Evolutionary conservation across 176 grass and related monocot species (phyloP), one percentile per base, ranked within the genome.

Genomic region (Bothriochloa decipiens): DNA sequence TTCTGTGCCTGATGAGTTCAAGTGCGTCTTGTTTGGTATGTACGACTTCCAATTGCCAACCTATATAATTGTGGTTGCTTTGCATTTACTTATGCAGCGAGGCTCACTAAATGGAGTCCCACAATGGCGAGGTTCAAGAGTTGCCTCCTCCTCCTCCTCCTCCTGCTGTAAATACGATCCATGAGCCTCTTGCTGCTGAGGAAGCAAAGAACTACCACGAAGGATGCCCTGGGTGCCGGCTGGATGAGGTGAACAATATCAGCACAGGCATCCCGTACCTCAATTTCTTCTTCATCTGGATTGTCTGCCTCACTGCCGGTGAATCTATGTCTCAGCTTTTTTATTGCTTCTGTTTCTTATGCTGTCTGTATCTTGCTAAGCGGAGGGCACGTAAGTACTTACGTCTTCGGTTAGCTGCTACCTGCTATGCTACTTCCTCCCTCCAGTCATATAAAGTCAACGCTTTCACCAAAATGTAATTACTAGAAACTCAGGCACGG

Each of bases 261-360:
- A 73, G 25, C 1, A 47, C 16, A 0, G 72, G 82, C 23, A 50
- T 84, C 27, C 82, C 82, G 15, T 84, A 76, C 82, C 70, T 60
- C 36, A 62, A 84, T 17, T 84, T 84, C 82, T 76, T 76, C 82
- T 84, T 67, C 82, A 52, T 84, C 4, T 84, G 82, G 71, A 75
- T 76, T 17, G 42, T 84, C 57, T 40, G 58, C 57, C 40, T 84
- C 52, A 75, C 57, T 41, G 45, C 82, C 2, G 6, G 81, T 83
- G 27, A 74, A 52, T 52, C 49, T 18, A 18, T 52, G 49, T 52
- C 49, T 52, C 49, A 52, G 16, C 5, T 14, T 52, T 52, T 52
- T 6, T 52, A 52, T 50, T 50, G 16, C 49, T 52, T 7, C 49
- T 18, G 16, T 52, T 52, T 52, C 15, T 52, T 52, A 52, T 52